These are phyloP conservation scores for Lanzia echinophila DNA, from an alignment of 2,329 filamentous ascomycete species.

Conservation along the genomic window DNA sequence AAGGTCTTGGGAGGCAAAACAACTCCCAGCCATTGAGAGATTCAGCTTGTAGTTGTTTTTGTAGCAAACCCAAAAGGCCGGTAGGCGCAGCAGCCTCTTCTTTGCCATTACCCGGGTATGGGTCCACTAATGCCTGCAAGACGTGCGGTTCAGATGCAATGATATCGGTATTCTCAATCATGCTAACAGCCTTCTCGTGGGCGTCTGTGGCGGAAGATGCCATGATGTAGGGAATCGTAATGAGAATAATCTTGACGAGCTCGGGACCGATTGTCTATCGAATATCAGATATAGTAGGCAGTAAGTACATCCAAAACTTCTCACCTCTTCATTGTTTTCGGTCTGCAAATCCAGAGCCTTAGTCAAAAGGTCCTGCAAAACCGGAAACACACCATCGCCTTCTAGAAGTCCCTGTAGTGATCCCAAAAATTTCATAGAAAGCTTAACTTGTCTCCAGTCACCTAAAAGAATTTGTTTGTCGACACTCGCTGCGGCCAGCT, in stretches of 20 bases:
- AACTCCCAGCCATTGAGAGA: constrained; percentile 69
- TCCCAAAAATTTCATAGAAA: constrained; percentile 81
- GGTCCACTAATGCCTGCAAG: constrained; percentile 79
- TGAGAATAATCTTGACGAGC: constrained; percentile 91
- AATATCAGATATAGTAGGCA: background rate
- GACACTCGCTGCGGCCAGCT: constrained; percentile 50
- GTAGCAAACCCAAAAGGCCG: constrained; percentile 73
- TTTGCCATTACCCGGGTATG: constrained; percentile 62
- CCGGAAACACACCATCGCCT: constrained; percentile 75
- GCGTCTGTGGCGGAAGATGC: constrained; percentile 63
- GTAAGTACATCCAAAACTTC: constrained; percentile 31
- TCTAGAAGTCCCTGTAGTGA: constrained; percentile 75
- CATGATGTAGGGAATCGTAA: constrained; percentile 89
- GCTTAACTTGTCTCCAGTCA: constrained; percentile 86
- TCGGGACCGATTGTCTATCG: constrained; percentile 64
- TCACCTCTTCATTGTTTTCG: constrained; percentile 83
- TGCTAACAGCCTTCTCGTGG: constrained; percentile 64
- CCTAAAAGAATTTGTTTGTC: constrained; percentile 65
- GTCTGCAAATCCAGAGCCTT: constrained; percentile 91
- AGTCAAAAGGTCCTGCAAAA: constrained; percentile 85
- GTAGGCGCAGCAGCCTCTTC: constrained; percentile 56
- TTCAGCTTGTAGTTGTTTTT: constrained; percentile 78
- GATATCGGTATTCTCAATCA: constrained; percentile 92
- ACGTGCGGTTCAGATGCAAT: constrained; percentile 84
- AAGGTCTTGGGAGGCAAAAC: constrained; percentile 59